Evolutionary conservation across 768 basidiomycete genomes (phyloP), one percentile per base, ranked within the genome.

Genomic region (Boletellus emodensis): DNA sequence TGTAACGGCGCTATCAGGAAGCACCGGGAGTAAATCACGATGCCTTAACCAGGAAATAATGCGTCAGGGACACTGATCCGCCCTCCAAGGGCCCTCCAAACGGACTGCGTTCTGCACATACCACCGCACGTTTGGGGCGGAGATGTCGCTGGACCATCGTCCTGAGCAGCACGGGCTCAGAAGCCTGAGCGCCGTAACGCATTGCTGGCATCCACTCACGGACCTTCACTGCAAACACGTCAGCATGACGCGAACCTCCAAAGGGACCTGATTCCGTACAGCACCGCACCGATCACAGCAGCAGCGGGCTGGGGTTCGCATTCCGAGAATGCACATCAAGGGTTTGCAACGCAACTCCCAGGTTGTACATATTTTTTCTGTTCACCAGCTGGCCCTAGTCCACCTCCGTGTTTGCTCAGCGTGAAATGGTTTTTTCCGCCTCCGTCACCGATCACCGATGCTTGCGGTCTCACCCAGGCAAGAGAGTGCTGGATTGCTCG

Each of bases 171-270:
- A 30, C 11, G 30, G 24, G 30, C 30, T 30, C 11, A 11, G 30
- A 11, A 30, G 30, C 45, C 53, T 48, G 55, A 32, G 48, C 58
- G 58, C 64, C 62, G 64, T 66, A 64, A 66, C 50, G 58, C 44
- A 39, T 49, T 65, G 61, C 58, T 63, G 63, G 63, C 63, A 65
- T 58, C 37, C 34, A 40, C 52, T 54, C 55, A 51, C 37, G 40
- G 55, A 63, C 64, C 62, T 53, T 65, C 63, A 12, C 28, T 50
- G 28, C 44, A 54, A 65, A 64, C 56, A 66, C 63, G 63, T 66
- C 59, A 64, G 40, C 63, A 56, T 58, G 41, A 62, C 60, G 55
- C 53, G 34, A 61, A 46, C 49, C 35, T 40, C 38, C 44, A 46
- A 53, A 50, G 44, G 52, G 58, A 54, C 52, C 54, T 53, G 52